Conservation (phyloP, 352 stramenopile species). For the Phytophthora pini region DNA sequence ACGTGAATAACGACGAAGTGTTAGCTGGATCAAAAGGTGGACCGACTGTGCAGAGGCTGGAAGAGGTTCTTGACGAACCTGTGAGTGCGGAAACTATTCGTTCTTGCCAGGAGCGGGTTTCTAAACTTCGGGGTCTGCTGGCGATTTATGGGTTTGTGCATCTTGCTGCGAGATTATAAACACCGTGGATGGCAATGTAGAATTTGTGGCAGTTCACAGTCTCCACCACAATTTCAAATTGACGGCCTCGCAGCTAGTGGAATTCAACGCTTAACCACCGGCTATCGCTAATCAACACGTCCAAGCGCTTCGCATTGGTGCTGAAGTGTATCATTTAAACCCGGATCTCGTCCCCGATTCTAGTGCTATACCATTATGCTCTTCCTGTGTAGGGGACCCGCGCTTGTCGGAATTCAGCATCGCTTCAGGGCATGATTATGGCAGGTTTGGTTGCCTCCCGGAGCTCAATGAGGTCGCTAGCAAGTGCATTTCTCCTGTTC, state of each 20-base stretch:
- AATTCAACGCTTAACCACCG: not conserved
- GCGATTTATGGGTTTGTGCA: constrained; percentile 4
- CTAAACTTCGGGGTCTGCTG: not conserved
- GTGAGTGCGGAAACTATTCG: not conserved
- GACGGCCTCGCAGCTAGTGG: not conserved
- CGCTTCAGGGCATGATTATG: constrained; percentile 16
- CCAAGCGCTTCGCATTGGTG: not conserved
- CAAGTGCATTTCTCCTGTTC: constrained; percentile 8
- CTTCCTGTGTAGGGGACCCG: not conserved
- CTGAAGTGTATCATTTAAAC: constrained; percentile 9
- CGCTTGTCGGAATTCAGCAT: constrained; percentile 5
- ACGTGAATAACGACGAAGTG: constrained; percentile 3
- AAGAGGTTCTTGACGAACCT: not conserved
- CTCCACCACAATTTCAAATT: not conserved
- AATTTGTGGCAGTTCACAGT: not conserved
- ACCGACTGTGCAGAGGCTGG: not conserved
- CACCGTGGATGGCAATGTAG: not conserved
- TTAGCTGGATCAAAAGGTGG: not conserved
- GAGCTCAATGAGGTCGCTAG: constrained; percentile 4
- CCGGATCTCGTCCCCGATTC: constrained; percentile 6
- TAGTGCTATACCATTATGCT: not conserved
- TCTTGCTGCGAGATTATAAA: constrained; percentile 19
- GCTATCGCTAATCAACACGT: not conserved
- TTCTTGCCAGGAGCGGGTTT: not conserved
- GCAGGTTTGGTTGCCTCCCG: not conserved